Evolutionary conservation across 495 filamentous ascomycete species (phyloP).

Genomic region (Sabuloglossum arenarium): DNA sequence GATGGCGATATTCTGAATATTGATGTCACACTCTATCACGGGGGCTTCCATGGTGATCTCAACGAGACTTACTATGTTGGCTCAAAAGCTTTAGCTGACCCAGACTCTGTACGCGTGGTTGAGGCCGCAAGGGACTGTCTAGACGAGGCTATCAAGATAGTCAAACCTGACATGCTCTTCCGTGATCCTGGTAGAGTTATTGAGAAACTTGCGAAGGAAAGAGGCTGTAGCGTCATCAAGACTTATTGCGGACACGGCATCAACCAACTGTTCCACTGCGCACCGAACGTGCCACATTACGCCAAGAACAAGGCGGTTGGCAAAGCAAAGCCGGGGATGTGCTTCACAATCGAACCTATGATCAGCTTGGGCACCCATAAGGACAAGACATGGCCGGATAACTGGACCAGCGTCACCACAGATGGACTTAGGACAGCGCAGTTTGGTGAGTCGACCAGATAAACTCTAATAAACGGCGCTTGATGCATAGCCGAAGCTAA

Average conservation of each 20-base stretch:
- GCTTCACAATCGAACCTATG: conserved; percentile 89
- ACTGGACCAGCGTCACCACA: conserved; percentile 72
- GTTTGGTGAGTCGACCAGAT: conserved; percentile 32
- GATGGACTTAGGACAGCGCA: conserved; percentile 72
- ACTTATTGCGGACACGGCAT: conserved; percentile 84
- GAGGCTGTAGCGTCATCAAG: conserved; percentile 62
- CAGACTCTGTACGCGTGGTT: conserved; percentile 66
- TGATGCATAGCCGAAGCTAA: neutral
- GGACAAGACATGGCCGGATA: conserved; percentile 75
- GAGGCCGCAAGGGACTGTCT: conserved; percentile 66
- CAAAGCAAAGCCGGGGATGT: conserved; percentile 72
- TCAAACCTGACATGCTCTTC: conserved; percentile 75
- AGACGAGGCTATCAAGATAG: conserved; percentile 61
- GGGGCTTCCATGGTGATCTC: conserved; percentile 70
- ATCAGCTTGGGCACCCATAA: conserved; percentile 61
- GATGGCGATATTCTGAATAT: conserved; percentile 85
- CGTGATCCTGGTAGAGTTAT: conserved; percentile 67
- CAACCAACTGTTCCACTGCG: conserved; percentile 65
- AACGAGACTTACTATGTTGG: conserved; percentile 91
- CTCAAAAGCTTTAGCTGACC: conserved; percentile 47
- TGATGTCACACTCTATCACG: conserved; percentile 73
- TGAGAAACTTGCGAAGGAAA: conserved; percentile 65
- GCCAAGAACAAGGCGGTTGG: conserved; percentile 82
- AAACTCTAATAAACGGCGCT: conserved; percentile 4
- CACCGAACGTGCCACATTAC: conserved; percentile 75